phyloP scores from a whole-genome alignment of 2,329 filamentous ascomycete species.

The Monascus ruber region DNA sequence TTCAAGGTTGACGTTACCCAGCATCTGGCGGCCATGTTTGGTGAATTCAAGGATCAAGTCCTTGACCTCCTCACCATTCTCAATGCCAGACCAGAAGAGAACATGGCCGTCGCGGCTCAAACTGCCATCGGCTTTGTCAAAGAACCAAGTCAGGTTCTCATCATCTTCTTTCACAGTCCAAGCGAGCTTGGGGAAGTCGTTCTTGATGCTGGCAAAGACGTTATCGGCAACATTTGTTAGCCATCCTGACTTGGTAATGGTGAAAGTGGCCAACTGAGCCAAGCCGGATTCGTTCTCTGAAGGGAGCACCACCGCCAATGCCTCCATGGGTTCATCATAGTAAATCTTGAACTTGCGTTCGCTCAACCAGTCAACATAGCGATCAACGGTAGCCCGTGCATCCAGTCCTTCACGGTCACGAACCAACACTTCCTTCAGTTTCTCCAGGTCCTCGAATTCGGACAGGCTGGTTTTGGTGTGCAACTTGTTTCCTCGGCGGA shows the following conservation, averaged over 20 bases:
- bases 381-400: slow-evolving; percentile 70
- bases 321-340: slow-evolving; percentile 89
- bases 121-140: slow-evolving; percentile 90
- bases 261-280: slow-evolving; percentile 78
- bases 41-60: slow-evolving; percentile 78
- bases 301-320: slow-evolving; percentile 77
- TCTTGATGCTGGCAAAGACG: slow-evolving; percentile 85
- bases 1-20: slow-evolving; percentile 80
- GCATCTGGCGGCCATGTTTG: slow-evolving; percentile 70
- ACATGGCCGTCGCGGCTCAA: slow-evolving; percentile 76
- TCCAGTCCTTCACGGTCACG: slow-evolving; percentile 73
- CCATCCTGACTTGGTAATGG: slow-evolving; percentile 90
- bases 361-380: slow-evolving; percentile 70
- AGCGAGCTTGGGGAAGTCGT: slow-evolving; percentile 78
- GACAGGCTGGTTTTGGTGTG: slow-evolving; percentile 58
- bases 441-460: slow-evolving; percentile 63
- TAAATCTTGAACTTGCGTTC: slow-evolving; percentile 79
- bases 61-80: slow-evolving; percentile 68
- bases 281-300: slow-evolving; percentile 54
- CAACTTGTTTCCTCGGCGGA: slow-evolving; percentile 84
- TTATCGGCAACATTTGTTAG: slow-evolving; percentile 91
- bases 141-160: slow-evolving; percentile 97
- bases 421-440: slow-evolving; percentile 71
- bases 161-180: slow-evolving; percentile 97
- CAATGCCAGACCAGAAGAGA: slow-evolving; percentile 91